These are phyloP conservation scores for Talaromyces borbonicus DNA, from an alignment of 495 filamentous ascomycete genomes.

Conservation along the genomic window DNA sequence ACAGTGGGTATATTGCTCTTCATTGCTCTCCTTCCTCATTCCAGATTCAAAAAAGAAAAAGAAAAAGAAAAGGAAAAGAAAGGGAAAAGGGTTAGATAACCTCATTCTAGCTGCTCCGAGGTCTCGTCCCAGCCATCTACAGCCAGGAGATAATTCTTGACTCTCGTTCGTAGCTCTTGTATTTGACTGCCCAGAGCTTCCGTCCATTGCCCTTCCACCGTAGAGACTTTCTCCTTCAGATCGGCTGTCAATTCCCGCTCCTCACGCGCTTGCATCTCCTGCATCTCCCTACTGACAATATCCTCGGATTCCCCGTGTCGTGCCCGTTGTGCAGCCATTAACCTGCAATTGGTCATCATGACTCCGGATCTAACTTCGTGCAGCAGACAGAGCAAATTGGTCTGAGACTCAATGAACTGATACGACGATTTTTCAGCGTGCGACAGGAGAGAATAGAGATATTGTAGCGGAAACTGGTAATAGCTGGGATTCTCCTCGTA, in stretches of 20 bases:
- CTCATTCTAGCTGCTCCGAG: slow-evolving; percentile 32
- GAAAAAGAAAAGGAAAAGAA: slow-evolving; percentile 13
- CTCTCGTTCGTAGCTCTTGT: slow-evolving; percentile 42
- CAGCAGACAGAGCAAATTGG: slow-evolving; percentile 81
- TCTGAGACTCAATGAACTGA: slow-evolving; percentile 93
- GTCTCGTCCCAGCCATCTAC: slow-evolving; percentile 66
- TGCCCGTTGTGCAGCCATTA: slow-evolving; percentile 48
- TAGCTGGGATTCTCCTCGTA: slow-evolving; percentile 80
- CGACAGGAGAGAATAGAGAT: slow-evolving; percentile 69
- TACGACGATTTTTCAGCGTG: slow-evolving; percentile 88
- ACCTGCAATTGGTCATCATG: slow-evolving; percentile 45
- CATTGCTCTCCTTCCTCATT: no score
- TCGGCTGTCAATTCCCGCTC: slow-evolving; percentile 67
- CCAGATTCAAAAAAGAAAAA: neutral
- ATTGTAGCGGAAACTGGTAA: slow-evolving; percentile 64
- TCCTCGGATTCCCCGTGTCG: slow-evolving; percentile 45
- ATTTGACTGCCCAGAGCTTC: slow-evolving; percentile 56
- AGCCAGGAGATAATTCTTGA: slow-evolving; percentile 53
- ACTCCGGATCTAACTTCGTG: slow-evolving; percentile 85
- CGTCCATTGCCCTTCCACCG: slow-evolving; percentile 81
- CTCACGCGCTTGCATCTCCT: slow-evolving; percentile 52
- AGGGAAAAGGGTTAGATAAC: slow-evolving; percentile 7
- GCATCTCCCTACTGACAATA: slow-evolving; percentile 43
- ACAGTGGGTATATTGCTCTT: slow-evolving; percentile 8
- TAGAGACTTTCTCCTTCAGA: slow-evolving; percentile 79